Base-by-base conservation (phyloP, 2,329 filamentous ascomycete genomes). In the Coniochaeta ligniaria region DNA sequence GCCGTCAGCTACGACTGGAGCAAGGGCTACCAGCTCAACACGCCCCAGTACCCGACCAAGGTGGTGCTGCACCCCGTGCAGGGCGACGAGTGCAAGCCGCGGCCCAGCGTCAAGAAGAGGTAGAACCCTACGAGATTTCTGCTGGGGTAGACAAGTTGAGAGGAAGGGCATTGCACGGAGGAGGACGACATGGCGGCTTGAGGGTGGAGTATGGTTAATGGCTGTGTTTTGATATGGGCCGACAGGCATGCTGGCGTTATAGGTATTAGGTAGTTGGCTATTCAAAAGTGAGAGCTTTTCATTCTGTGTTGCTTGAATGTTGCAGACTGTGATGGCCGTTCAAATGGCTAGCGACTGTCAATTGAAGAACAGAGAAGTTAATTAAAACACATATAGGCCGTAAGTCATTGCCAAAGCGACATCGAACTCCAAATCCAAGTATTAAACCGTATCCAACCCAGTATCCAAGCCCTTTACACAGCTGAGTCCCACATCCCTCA, bases 1-100 rank as follows among this genome's bases (percentile, higher is more conserved):
- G 92, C 93, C 28, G 85, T 97, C 56, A 92, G 92, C 72, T 99
- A 99, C 74, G 95, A 99, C 78, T 99, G 95, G 95, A 92, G 90
- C 78, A 98, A 99, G 80, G 95, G 95, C 17, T 97, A 94, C 77
- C 85, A 90, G 65, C 85, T 81, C 66, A 98, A 98, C 76, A 95
- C 80, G 28, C 86, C 86, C 61, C 83, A 82, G 66, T 86, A 86
- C 62, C 85, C 90, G 9, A 90, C 85, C 74, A 95, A 95, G 78
- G 87, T 95, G 59, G 92, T 92, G 87, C 80, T 96, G 72, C 91
- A 96, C 72, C 87, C 90, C 1, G 85, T 96, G 14, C 78, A 78
- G 63, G 74, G 75, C 43, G 83, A 86, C 60, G 83, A 86, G 71
- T 86, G 83, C 76, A 86, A 85, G 75, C 83, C 83, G 28, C 73